phyloP scores from a whole-genome alignment of 2,329 filamentous ascomycete species.

The Microdochium trichocladiopsis region DNA sequence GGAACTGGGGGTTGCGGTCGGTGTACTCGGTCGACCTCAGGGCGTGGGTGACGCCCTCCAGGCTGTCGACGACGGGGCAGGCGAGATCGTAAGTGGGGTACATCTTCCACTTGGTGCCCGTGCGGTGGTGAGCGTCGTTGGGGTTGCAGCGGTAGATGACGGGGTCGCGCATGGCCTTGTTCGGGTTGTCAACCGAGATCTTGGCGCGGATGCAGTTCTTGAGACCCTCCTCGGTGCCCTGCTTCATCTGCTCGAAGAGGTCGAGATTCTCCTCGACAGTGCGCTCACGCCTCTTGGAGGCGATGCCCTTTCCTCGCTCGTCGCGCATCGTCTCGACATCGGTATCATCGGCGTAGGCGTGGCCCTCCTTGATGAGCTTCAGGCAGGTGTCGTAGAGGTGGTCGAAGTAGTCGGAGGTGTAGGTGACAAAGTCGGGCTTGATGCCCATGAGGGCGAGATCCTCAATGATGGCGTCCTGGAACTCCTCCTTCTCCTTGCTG shows the following conservation, averaged over 20 bases:
- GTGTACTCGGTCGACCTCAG: slow-evolving; percentile 82
- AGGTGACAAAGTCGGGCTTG: slow-evolving; percentile 77
- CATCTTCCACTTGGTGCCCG: slow-evolving; percentile 73
- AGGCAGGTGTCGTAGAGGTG: slow-evolving; percentile 82
- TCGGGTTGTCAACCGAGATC: slow-evolving; percentile 84
- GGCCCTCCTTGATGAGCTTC: slow-evolving; percentile 75
- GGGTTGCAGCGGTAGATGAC: slow-evolving; percentile 94
- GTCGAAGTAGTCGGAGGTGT: slow-evolving; percentile 95
- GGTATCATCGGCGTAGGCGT: slow-evolving; percentile 93
- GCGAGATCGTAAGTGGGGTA: slow-evolving; percentile 87
- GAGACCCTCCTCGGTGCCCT: slow-evolving; percentile 68
- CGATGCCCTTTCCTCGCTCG: slow-evolving; percentile 76
- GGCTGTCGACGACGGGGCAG: slow-evolving; percentile 71
- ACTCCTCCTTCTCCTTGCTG: slow-evolving; percentile 94
- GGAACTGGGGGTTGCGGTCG: slow-evolving; percentile 79
- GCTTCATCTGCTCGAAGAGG: slow-evolving; percentile 91
- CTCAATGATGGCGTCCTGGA: slow-evolving; percentile 86
- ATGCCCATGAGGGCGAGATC: slow-evolving; percentile 89
- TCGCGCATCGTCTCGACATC: slow-evolving; percentile 81
- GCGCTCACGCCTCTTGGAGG: slow-evolving; percentile 74
- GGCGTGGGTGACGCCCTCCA: slow-evolving; percentile 79
- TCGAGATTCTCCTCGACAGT: slow-evolving; percentile 76
- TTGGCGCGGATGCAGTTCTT: slow-evolving; percentile 92
- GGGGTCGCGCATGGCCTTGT: slow-evolving; percentile 93
- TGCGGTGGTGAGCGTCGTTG: slow-evolving; percentile 64